Base-by-base conservation (phyloP, 1,284 basidiomycete species). In the Boletellus sp. region DNA sequence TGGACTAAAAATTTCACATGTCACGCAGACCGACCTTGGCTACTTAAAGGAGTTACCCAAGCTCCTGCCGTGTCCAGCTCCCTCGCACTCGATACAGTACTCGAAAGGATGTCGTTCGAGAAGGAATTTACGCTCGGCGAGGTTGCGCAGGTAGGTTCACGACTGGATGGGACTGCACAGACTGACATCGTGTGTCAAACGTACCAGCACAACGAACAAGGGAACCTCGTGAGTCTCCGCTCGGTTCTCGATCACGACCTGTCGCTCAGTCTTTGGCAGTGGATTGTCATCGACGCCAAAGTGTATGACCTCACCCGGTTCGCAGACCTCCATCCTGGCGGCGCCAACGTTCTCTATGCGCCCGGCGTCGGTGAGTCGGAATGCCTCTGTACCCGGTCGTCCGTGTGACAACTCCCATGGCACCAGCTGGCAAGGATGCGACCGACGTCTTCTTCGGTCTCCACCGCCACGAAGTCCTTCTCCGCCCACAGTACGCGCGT, bases 371-470 rank as follows among this genome's bases (percentile, higher is more conserved):
- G 77, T 76, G 56, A 50, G 69, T 51, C 30, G n/a, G 6, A 18
- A 8, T 37, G 10, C 33, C 10, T 4, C n/a, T 18, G 8, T 37
- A n/a, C 33, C 6, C 15, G 30, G 30, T 8, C 12, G 5, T 32
- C 12, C 15, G 13, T 7, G 13, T 32, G 30, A 32, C 30, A 0
- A 21, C 18, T 47, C 24, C n/a, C 37, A 16, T 39, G 15, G 36
- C 40, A 30, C 33, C 42, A 79, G 84, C 83, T 32, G 85, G 85
- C 7, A 79, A 91, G 65, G 94, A 97, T 60, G 91, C 92, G 0
- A 96, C 94, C 2, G 77, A 92, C 32, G 80, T 80, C 1, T 97
- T 97, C 80, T 97, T 90, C 59, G 86, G 90, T n/a, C 79, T 97
- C 47, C 94, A 97, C 68, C 80, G 93, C 22, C 83, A 89, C 44